Base-by-base conservation (phyloP, 1,284 basidiomycete genomes). In the Puccinia coronata region DNA sequence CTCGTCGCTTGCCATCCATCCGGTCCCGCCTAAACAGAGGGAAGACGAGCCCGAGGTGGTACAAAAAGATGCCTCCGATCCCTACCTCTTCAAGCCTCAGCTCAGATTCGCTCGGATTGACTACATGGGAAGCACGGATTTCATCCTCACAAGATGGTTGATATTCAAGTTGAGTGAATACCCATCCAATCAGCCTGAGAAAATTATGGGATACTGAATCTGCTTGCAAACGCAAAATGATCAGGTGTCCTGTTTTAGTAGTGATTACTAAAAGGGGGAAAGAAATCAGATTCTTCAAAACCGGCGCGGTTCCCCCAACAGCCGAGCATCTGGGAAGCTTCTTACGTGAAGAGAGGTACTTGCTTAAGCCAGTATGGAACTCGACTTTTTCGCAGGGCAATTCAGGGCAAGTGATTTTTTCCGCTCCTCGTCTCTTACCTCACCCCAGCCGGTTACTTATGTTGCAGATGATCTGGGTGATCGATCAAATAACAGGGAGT, bases 171-270 rank as follows among this genome's bases (percentile, higher is more conserved):
- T 71, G 69, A 71, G 31, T n/a, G 5, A 43, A 16, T 23, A 49
- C 1, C 18, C 55, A 16, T 18, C 25, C 18, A 1, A 39, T 25
- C 0, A 34, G 4, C n/a, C 5, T 39, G 16, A 39, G 39, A 51
- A 34, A 34, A 55, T 55, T 11, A 3, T 39, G n/a, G 31, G 23
- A 41, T 2, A 9, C 36, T 59, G 20, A 47, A 57, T 70, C 49
- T 25, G n/a, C n/a, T n/a, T n/a, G n/a, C n/a, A n/a, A 20, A 11
- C n/a, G 53, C 18, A 12, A 41, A 23, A 34, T 34, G 18, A 2
- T 11, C 67, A 84, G 84, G 47, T 77, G 81, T 20, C 84, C 84
- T 8, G 80, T 83, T 2, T 77, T 84, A 28, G 83, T 83, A 2
- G 76, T 84, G 36, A 82, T 75, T 12, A 83, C 80, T 23, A 65